These are phyloP conservation scores for Nicotiana tomentosiformis DNA, from an alignment of 257 asterid genomes.

Conservation along the genomic window DNA sequence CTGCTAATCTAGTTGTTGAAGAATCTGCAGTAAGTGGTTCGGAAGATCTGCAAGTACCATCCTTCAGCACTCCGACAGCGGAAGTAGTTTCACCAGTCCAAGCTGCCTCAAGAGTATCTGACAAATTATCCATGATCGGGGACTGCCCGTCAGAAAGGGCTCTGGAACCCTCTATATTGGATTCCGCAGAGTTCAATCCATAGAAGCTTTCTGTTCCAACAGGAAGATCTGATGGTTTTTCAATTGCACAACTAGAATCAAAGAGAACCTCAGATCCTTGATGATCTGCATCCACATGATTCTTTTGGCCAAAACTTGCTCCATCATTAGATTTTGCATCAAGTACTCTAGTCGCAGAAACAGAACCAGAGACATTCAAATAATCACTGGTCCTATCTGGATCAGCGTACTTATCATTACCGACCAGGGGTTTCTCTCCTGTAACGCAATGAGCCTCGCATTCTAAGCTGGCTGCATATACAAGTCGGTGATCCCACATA, in stretches of 20 bases:
- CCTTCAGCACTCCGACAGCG: constrained; percentile 24
- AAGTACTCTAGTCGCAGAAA: constrained; percentile 23
- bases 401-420: constrained; percentile 31
- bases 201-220: constrained; percentile 26
- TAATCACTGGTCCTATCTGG: constrained; percentile 13
- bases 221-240: constrained; percentile 20
- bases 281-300: constrained; percentile 27
- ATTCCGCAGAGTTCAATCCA: constrained; percentile 35
- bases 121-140: constrained; percentile 43
- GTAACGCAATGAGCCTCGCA: constrained; percentile 25
- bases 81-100: constrained; percentile 80
- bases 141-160: constrained; percentile 63
- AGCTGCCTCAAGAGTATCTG: constrained; percentile 81
- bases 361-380: constrained; percentile 24
- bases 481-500: constrained; percentile 84
- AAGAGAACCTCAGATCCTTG: constrained; percentile 20
- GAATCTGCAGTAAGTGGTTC: constrained; percentile 40
- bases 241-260: constrained; percentile 22
- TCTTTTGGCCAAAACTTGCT: constrained; percentile 6
- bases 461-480: constrained; percentile 50
- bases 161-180: constrained; percentile 35
- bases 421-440: constrained; percentile 29
- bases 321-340: constrained; percentile 27
- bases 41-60: constrained; percentile 23
- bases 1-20: constrained; percentile 32